These are phyloP conservation scores for Asparagopsis taxiformis DNA, from an alignment of 31 red algal species.

Conservation along the genomic window DNA sequence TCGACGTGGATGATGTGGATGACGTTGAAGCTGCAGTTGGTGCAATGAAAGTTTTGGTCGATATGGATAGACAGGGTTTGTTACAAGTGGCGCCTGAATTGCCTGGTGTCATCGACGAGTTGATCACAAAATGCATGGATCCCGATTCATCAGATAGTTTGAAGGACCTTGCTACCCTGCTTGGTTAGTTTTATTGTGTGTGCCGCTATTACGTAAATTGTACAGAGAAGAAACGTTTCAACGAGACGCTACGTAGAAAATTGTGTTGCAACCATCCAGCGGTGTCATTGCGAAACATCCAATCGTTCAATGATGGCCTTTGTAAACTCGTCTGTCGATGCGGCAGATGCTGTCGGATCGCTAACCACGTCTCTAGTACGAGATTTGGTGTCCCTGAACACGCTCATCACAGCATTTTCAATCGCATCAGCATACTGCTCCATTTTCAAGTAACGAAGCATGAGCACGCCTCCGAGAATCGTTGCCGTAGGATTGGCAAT, in stretches of 20 bases:
- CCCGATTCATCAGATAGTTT: constrained; percentile 20
- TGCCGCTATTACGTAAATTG: no score
- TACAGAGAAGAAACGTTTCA: no score
- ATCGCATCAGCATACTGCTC: constrained; percentile 75
- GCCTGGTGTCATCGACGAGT: constrained; percentile 47
- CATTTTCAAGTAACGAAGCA: constrained; percentile 86
- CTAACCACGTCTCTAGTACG: constrained; percentile 78
- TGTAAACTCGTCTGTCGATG: constrained; percentile 76
- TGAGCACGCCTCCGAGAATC: constrained; percentile 83
- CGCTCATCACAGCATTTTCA: constrained; percentile 73
- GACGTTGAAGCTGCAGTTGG: constrained; percentile 63
- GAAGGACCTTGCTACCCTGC: constrained; percentile 8
- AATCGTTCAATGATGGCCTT: constrained; percentile 70
- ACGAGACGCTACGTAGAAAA: no score
- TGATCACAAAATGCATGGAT: constrained; percentile 27
- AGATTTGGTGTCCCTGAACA: constrained; percentile 42
- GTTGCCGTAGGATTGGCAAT: constrained; percentile 93
- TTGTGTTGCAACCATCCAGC: no score
- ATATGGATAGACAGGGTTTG: constrained; percentile 40
- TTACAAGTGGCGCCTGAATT: constrained; percentile 44
- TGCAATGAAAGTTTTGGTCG: constrained; percentile 40
- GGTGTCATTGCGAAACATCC: constrained; percentile 2
- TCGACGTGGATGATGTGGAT: constrained; percentile 55
- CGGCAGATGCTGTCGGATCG: constrained; percentile 14
- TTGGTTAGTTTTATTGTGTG: constrained; percentile 13